Evolutionary conservation across 192 early-diverging fungal genomes (phyloP), one percentile per base, ranked within the genome.

Genomic region (Mortierella antarctica): DNA sequence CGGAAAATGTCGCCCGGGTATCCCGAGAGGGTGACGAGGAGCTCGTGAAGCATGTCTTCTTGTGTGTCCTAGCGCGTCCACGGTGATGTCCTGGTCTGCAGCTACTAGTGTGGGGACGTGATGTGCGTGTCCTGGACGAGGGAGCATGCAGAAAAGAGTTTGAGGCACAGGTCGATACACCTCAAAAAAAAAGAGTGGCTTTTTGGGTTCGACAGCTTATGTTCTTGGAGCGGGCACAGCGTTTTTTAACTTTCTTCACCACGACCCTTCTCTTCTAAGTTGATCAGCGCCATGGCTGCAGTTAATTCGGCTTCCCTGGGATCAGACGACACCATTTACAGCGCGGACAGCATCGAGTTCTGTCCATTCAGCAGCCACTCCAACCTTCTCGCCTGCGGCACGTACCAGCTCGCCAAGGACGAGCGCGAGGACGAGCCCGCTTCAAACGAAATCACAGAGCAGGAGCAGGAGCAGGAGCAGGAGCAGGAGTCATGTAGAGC

Each of bases 281-380:
- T 7, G 31, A 55, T 53, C 18, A 41, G 51, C 58, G 6, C 57
- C 53, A 72, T 80, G 80, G 40, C 52, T 2, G 58, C 62, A 63
- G 68, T 69, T 49, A 60, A 42, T 23, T 81, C 83, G 2, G 23
- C 46, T 3, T 88, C 87, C 1, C 59, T 92, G 15, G 79, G 72
- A 13, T 89, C 88, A 11, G 82, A 90, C 69, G 91, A 91, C 62
- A 88, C 91, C 10, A 84, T 86, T 17, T 92, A 90, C 69, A 91
- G 91, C 60, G 89, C 93, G 4, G 93, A 93, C 82, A 89, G 90
- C 8, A 78, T 90, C 0, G 92, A 94, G 86, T 94, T 93, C 62
- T 90, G 82, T 71, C 92, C 92, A 2, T 89, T 88, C 39, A 57
- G 61, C 17, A 77, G 78, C 20, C 61, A 84, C 59, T 47, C 60